Conservation (phyloP, 345 rosid species). For the Rhizophora apiculata region DNA sequence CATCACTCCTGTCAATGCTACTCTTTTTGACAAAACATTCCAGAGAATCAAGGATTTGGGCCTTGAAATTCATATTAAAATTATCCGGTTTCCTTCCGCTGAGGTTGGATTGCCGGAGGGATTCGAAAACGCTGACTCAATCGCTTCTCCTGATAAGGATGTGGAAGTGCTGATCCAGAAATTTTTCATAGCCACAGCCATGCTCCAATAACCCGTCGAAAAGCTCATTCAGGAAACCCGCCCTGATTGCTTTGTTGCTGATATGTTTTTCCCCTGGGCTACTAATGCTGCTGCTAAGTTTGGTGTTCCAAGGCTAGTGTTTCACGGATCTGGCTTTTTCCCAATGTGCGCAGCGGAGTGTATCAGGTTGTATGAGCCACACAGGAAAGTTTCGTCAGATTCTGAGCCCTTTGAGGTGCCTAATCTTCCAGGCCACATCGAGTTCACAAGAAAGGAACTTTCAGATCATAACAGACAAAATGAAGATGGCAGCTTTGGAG, state of each 20-base stretch:
- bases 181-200: not conserved
- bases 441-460: slow-evolving; percentile 24
- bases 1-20: slow-evolving; percentile 35
- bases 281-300: slow-evolving; percentile 33
- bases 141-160: not conserved
- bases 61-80: slow-evolving; percentile 1
- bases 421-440: slow-evolving; percentile 33
- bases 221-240: slow-evolving; percentile 7
- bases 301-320: slow-evolving; percentile 36
- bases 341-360: slow-evolving; percentile 18
- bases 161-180: not conserved
- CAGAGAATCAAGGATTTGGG: not conserved
- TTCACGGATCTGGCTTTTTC: slow-evolving; percentile 33
- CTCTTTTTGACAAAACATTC: slow-evolving; percentile 23
- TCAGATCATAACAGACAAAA: not conserved
- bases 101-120: slow-evolving; percentile 43
- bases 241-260: slow-evolving; percentile 40
- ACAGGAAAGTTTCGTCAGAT: slow-evolving; percentile 21
- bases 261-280: slow-evolving; percentile 36
- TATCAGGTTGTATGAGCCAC: slow-evolving; percentile 20
- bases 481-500: not conserved
- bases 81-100: slow-evolving; percentile 8
- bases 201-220: slow-evolving; percentile 19
- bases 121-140: slow-evolving; percentile 8
- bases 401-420: slow-evolving; percentile 30